Evolutionary conservation across 306 rosid species (phyloP), one percentile per base, ranked within the genome.

Genomic region (Nissolia schottii): DNA sequence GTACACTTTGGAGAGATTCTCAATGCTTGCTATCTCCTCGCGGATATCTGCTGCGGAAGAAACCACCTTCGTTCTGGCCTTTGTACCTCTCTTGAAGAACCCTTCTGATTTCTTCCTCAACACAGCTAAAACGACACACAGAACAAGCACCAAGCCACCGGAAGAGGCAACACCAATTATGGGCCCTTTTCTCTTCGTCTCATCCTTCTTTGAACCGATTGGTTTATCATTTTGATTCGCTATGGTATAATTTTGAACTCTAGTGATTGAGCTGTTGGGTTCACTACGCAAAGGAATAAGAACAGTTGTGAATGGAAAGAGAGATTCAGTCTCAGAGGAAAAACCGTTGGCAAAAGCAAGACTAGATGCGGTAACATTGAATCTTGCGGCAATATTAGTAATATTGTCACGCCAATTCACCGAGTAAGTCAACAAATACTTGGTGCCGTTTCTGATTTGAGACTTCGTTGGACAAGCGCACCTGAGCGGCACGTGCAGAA

Each of bases 401-500:
- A 84, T 34, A 22, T n/a, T 28, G 49, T 92, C 97, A 16, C 56
- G 86, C 76, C 23, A 4, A 32, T 70, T 43, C 57, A 84, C 78
- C 8, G 81, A 38, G 70, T 81, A 91, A 7, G 91, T 85, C 14
- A 87, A 62, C 15, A 89, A 73, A 74, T 67, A 85, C 72, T 64
- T 75, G 41, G 68, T 76, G 9, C 97, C 89, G n/a, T 54, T 70
- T 11, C n/a, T 48, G 13, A 49, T 25, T 61, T 85, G 89, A 50
- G 80, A 62, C 64, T 7, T 20, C 0, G 91, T 81, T 4, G 96
- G 90, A 77, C 96, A 89, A 72, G 97, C 90, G 55, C 96, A 91
- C 43, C 88, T 76, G 14, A 92, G 91, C 4, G 91, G 87, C 18
- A 89, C 96, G n/a, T 70, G 58, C 71, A 92, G 38, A 40, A 64